Evolutionary conservation across 306 rosid genomes (phyloP), one percentile per base, ranked within the genome.

Genomic region (Prunus salicina): DNA sequence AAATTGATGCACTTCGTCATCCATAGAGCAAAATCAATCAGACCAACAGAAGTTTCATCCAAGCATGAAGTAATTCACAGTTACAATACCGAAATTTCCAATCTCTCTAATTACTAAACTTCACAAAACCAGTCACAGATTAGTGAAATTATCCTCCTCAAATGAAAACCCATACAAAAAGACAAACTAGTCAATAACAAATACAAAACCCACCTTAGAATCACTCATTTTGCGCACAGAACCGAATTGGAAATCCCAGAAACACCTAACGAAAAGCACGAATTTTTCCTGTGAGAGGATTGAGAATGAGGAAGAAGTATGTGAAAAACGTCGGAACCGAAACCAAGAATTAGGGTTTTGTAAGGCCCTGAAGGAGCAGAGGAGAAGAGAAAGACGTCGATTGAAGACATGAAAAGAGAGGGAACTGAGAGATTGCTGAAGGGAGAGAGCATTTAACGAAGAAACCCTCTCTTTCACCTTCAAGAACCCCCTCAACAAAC

Each of bases 361-460:
- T 74, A 89, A 79, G 91, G 93, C 91, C 96, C 96, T 86, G 94
- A 79, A 75, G 84, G 79, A 80, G 82, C 75, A 84, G 84, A 76
- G 66, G 78, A 50, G 60, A 77, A 72, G 75, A 81, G 79, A 78
- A 74, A 80, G 79, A 75, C 72, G 52, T 85, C 83, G 89, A 88
- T 80, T 76, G 93, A 84, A 95, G 99, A 95, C 97, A 95, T 95
- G 95, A 84, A 94, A 90, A 45, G 95, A 77, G 83, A 13, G 78
- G 83, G 56, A 60, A 66, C 74, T 51, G 84, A 55, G 81, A 18
- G 64, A 85, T 34, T 50, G 77, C 38, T 22, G 82, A 77, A 76
- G 87, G 80, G 87, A 85, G 90, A 88, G 90, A 90, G 94, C 81
- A 84, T 79, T 78, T 71, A 83, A 83, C 76, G 80, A 78, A 82